A percentile compares a stretch with the other conserved stretches of the same genome.
Conservation (phyloP, 768 basidiomycete species). For the Tylopilus rubrobrunneus region DNA sequence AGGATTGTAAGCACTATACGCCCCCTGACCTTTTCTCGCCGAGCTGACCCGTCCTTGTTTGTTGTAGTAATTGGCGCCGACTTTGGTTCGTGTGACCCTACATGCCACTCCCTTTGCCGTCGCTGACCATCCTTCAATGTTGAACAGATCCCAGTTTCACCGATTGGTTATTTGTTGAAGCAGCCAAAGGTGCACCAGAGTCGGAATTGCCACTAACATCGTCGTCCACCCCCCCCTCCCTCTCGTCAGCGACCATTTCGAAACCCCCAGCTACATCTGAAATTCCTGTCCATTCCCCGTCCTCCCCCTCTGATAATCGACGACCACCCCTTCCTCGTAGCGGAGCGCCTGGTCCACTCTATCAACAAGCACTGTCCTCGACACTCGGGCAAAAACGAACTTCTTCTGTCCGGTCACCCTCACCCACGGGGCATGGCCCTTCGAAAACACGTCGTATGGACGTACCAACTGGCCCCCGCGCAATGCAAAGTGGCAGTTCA, state of each 20-base stretch:
- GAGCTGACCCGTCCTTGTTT: slow-evolving; percentile 10
- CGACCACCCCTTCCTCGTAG: no score
- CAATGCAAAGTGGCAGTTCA: slow-evolving; percentile 49
- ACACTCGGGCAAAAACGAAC: slow-evolving; percentile 60
- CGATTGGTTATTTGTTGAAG: slow-evolving; percentile 83
- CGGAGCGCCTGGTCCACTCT: slow-evolving; percentile 35
- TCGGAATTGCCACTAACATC: slow-evolving; percentile 39
- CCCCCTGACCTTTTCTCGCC: slow-evolving; percentile 1
- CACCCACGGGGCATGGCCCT: slow-evolving; percentile 59
- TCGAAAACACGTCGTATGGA: slow-evolving; percentile 73
- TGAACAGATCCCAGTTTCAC: slow-evolving; percentile 76
- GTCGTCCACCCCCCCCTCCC: slow-evolving; percentile 23
- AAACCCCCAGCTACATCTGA: slow-evolving; percentile 30
- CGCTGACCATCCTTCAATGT: slow-evolving; percentile 6
- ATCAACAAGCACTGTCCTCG: slow-evolving; percentile 73
- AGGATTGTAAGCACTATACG: slow-evolving; percentile 54
- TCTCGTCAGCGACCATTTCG: slow-evolving; percentile 20
- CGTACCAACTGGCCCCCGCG: slow-evolving; percentile 80
- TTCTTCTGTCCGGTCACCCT: slow-evolving; percentile 60
- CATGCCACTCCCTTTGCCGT: neutral
- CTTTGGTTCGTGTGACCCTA: slow-evolving; percentile 50
- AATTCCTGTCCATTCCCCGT: slow-evolving; percentile 21
- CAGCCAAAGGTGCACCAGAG: slow-evolving; percentile 63
- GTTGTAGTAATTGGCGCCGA: slow-evolving; percentile 69
- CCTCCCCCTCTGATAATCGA: slow-evolving; percentile 14